Evolutionary conservation across 345 rosid species (phyloP), one percentile per base, ranked within the genome.

Genomic region (Tarenaya hassleriana): DNA sequence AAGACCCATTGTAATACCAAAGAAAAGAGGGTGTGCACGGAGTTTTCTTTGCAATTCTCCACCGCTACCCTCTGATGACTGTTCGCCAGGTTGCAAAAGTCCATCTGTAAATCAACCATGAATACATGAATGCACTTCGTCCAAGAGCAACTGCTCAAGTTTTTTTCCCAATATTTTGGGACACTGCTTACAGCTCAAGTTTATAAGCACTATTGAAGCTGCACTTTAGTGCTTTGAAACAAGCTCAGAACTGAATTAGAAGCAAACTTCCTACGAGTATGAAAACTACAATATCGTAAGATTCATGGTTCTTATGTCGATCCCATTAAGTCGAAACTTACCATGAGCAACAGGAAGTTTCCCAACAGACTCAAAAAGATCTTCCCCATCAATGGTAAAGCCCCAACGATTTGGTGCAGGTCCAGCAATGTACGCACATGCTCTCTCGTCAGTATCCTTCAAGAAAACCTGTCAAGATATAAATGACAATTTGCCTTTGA

Each of bases 331-430:
- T n/a, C 40, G 60, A 15, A 48, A 63, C 81, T 75, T 63, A 88
- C 98, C 95, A 60, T 58, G 52, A 39, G 74, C 60, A 45, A 55
- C 50, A 19, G 88, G 56, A 55, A 72, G 64, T 50, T 73, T 72
- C 71, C 49, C 59, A 29, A 75, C 59, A 18, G 91, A 79, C 73
- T 79, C 63, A 38, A 85, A 80, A 11, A 92, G 84, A 61, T 92
- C 95, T 70, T 69, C 66, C 16, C 94, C 94, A 45, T 94, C 95
- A 55, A 75, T 84, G 12, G 94, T 80, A 60, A 83, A 77, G 55
- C 99, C 97, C 99, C 99, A 94, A 31, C 97, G 92, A 43, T 88
- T 94, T 35, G 99, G 97, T n/a, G 97, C 99, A 59, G 99, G 97
- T 61, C 99, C 99, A 1, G 97, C 95, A 67, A 94, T 86, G 69